Evolutionary conservation across 2,329 filamentous ascomycete genomes (phyloP).

Genomic region (Pseudogymnoascus sp.): DNA sequence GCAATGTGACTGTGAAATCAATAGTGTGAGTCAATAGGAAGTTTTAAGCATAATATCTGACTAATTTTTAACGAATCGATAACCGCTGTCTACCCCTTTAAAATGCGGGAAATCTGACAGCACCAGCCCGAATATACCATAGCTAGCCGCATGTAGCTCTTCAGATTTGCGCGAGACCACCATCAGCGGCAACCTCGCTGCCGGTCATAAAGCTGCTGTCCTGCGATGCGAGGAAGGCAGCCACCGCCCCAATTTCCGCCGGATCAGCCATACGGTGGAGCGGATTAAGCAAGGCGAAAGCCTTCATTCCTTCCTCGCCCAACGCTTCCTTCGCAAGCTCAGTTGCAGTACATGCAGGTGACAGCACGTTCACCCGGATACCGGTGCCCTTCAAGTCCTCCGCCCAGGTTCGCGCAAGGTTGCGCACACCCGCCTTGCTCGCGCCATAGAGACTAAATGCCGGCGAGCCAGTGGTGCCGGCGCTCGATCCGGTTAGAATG

Average conservation of each 20-base stretch:
- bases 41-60: too few relatives aligned
- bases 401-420: slow-evolving; percentile 17
- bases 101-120: too few relatives aligned
- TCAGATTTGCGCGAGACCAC: slow-evolving; percentile 15
- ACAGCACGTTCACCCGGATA: slow-evolving; percentile 23
- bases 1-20: neutral
- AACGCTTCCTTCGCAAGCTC: slow-evolving; percentile 16
- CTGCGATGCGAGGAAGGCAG: slow-evolving; percentile 15
- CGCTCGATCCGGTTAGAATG: slow-evolving; percentile 19
- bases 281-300: slow-evolving; percentile 13
- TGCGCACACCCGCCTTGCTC: slow-evolving; percentile 19
- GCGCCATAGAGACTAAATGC: slow-evolving; percentile 17
- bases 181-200: slow-evolving; percentile 16
- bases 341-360: slow-evolving; percentile 20
- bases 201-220: slow-evolving; percentile 18
- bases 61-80: too few relatives aligned
- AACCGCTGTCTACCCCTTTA: too few relatives aligned
- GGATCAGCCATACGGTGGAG: slow-evolving; percentile 16
- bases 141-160: too few relatives aligned
- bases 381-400: slow-evolving; percentile 16
- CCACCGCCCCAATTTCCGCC: slow-evolving; percentile 15
- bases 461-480: slow-evolving; percentile 18
- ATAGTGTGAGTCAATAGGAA: neutral
- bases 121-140: too few relatives aligned
- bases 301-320: slow-evolving; percentile 16